Conservation (phyloP, 208 protist genomes). For the Acanthamoeba culbertsoni region DNA sequence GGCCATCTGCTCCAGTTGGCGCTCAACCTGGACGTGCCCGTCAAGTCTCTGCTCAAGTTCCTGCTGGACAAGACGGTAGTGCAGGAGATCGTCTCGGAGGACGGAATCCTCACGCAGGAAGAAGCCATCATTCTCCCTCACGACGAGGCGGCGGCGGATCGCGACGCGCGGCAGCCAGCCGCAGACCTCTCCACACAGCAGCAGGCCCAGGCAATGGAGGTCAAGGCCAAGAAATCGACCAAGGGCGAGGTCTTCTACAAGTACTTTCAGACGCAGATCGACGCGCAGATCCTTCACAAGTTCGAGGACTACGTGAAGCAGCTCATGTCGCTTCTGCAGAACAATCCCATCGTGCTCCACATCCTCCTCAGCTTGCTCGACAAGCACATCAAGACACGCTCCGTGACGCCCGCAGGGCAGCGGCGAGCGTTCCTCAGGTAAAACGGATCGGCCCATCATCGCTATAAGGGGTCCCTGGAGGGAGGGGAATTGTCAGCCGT, state of each 20-base stretch:
- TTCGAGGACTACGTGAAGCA: slow-evolving; percentile 44
- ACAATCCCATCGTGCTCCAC: slow-evolving; percentile 59
- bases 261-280: slow-evolving; percentile 51
- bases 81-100: not conserved
- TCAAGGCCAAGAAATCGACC: slow-evolving; percentile 46
- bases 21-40: not conserved
- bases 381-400: slow-evolving; percentile 23
- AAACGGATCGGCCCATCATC: not conserved
- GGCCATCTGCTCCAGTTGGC: slow-evolving; percentile 55
- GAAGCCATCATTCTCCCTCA: not conserved
- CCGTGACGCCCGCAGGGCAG: not conserved
- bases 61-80: slow-evolving; percentile 58
- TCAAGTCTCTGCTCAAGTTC: slow-evolving; percentile 62
- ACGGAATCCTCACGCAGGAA: not conserved
- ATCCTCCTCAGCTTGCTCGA: slow-evolving; percentile 62
- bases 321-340: slow-evolving; percentile 51
- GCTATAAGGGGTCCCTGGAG: not conserved
- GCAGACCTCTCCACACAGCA: not conserved
- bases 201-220: not conserved
- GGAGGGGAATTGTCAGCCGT: not conserved
- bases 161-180: not conserved
- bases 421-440: slow-evolving; percentile 10
- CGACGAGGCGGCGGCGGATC: not conserved
- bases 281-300: slow-evolving; percentile 13
- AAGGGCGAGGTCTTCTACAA: slow-evolving; percentile 70